phyloP scores from a whole-genome alignment of 352 stramenopile species.

The Phytophthora brassicae region DNA sequence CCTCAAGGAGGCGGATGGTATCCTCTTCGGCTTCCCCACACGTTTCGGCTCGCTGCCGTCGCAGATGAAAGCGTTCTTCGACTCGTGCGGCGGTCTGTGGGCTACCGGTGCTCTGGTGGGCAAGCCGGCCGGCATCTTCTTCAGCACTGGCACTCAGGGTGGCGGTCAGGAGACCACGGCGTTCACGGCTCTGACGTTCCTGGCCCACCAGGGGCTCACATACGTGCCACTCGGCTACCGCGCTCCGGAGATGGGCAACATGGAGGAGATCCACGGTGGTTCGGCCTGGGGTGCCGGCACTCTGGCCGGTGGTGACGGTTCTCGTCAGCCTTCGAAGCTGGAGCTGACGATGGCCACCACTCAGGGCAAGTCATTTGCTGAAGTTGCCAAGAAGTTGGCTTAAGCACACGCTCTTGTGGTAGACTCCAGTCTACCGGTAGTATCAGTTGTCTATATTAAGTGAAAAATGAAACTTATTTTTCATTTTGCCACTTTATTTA shows the following conservation, averaged over 20 bases:
- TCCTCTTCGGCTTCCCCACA: constrained; percentile 35
- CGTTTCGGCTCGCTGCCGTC: constrained; percentile 29
- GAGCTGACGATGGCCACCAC: constrained; percentile 73
- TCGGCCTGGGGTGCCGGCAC: constrained; percentile 29
- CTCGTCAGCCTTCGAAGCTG: constrained; percentile 71
- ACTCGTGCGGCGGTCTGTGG: constrained; percentile 28
- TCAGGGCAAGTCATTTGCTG: constrained; percentile 85
- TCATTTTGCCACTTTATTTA: no score
- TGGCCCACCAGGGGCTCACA: constrained; percentile 27
- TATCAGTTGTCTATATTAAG: constrained; percentile 15
- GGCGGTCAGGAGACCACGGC: constrained; percentile 31
- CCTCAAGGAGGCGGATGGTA: constrained; percentile 32
- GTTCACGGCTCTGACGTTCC: constrained; percentile 32
- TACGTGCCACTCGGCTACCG: constrained; percentile 30
- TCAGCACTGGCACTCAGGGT: constrained; percentile 30
- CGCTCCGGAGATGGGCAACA: constrained; percentile 26
- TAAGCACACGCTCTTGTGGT: constrained; percentile 17
- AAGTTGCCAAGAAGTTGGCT: constrained; percentile 76
- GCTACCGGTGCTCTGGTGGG: constrained; percentile 23
- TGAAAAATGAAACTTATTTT: no score
- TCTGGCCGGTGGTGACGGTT: constrained; percentile 24
- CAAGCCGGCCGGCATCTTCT: constrained; percentile 33
- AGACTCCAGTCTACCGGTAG: constrained; percentile 8
- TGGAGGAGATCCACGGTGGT: constrained; percentile 32
- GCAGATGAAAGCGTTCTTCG: constrained; percentile 34